Evolutionary conservation across 805 yeast genomes (phyloP).

Genomic region (Wickerhamomyces bisporus): DNA sequence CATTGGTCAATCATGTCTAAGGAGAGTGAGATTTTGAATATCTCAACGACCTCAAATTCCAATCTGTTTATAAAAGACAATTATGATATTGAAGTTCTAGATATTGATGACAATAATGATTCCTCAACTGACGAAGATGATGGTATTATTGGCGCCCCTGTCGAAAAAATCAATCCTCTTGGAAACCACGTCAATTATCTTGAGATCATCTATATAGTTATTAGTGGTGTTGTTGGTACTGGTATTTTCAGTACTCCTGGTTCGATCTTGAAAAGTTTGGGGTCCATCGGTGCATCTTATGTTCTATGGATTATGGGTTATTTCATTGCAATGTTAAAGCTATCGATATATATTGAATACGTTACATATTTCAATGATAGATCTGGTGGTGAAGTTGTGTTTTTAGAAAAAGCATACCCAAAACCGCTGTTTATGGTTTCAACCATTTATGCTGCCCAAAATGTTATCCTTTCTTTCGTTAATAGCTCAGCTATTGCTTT

Average conservation of each 20-base stretch:
- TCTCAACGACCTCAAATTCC: no score
- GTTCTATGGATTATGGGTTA: constrained; percentile 40
- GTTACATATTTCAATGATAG: constrained; percentile 33
- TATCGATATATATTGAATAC: constrained; percentile 36
- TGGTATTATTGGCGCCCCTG: constrained; percentile 32
- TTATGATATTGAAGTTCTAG: no score
- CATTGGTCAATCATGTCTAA: no score
- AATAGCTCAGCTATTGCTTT: constrained; percentile 35
- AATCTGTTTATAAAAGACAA: no score
- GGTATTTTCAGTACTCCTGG: constrained; percentile 54
- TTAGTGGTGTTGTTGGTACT: constrained; percentile 54
- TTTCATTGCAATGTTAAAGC: constrained; percentile 32
- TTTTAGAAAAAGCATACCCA: constrained; percentile 35
- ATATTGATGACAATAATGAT: no score
- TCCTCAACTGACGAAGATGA: no score
- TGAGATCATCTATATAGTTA: constrained; percentile 48
- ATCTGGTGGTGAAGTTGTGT: constrained; percentile 35
- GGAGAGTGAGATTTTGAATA: no score
- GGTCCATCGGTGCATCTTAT: constrained; percentile 39
- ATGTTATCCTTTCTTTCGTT: constrained; percentile 31
- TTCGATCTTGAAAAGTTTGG: constrained; percentile 36
- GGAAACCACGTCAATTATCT: constrained; percentile 39
- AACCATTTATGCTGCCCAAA: constrained; percentile 34
- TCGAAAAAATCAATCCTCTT: constrained; percentile 33
- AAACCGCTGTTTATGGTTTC: constrained; percentile 31